phyloP scores from a whole-genome alignment of 2,329 filamentous ascomycete species.

The Cytospora schulzeri region DNA sequence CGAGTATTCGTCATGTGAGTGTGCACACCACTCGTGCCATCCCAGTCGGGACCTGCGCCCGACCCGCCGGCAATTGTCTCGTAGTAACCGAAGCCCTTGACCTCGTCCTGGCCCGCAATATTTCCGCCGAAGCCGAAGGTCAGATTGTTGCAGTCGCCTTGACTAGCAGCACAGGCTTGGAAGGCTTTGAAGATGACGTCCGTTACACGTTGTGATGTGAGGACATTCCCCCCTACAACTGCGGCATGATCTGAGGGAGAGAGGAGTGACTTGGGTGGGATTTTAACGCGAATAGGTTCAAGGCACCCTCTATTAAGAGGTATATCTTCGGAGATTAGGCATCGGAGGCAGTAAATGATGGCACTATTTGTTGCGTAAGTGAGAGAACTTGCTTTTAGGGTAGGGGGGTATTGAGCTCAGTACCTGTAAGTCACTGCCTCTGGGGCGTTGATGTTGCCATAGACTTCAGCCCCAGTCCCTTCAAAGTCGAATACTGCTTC shows the following conservation, averaged over 20 bases:
- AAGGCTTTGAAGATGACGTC: constrained; percentile 84
- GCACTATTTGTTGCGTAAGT: constrained; percentile 46
- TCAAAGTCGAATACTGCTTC: constrained; percentile 78
- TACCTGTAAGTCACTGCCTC: constrained; percentile 72
- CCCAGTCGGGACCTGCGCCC: constrained; percentile 73
- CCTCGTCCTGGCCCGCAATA: constrained; percentile 55
- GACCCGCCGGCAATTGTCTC: constrained; percentile 81
- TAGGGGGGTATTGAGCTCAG: not conserved
- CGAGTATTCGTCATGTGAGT: constrained; percentile 86
- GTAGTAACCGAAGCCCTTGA: constrained; percentile 82
- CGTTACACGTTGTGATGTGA: constrained; percentile 79
- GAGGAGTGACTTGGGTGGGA: constrained; percentile 73
- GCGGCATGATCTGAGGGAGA: constrained; percentile 76
- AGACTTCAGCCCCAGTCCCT: constrained; percentile 75
- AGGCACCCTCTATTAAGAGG: constrained; percentile 86
- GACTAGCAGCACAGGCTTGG: constrained; percentile 74
- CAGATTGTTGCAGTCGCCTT: constrained; percentile 83
- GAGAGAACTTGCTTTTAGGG: constrained; percentile 28
- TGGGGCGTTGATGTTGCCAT: constrained; percentile 76
- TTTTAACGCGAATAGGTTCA: constrained; percentile 72
- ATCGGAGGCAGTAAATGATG: constrained; percentile 84
- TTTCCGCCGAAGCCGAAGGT: constrained; percentile 82
- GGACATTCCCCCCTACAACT: constrained; percentile 81
- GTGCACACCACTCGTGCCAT: constrained; percentile 76
- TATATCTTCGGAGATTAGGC: constrained; percentile 78